A percentile compares a stretch with the other conserved stretches of the same genome.
These are phyloP conservation scores for Stagonosporopsis vannaccii DNA, from an alignment of 2,329 filamentous ascomycete genomes.

Conservation along the genomic window DNA sequence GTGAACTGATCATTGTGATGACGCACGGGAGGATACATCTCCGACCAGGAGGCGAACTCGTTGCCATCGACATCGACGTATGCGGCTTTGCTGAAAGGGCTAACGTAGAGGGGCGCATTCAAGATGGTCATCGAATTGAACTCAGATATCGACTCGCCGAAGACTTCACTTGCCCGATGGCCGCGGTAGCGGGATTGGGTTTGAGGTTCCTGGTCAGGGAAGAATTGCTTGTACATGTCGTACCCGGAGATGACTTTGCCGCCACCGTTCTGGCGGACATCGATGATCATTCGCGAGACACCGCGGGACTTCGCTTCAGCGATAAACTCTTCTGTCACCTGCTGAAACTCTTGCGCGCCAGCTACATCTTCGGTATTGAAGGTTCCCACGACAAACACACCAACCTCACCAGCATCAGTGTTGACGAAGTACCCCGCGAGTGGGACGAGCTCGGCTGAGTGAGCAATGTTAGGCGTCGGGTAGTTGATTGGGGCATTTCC, in stretches of 20 bases:
- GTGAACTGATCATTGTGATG: conserved; percentile 50
- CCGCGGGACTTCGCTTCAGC: conserved; percentile 54
- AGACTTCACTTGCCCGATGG: conserved; percentile 43
- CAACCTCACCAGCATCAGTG: conserved; percentile 51
- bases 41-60: conserved; percentile 45
- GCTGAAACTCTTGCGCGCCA: conserved; percentile 46
- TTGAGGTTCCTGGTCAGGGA: conserved; percentile 56
- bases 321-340: conserved; percentile 55
- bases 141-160: conserved; percentile 33
- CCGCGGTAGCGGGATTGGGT: conserved; percentile 58
- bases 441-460: conserved; percentile 39
- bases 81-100: conserved; percentile 47
- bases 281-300: conserved; percentile 68
- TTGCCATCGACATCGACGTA: conserved; percentile 35
- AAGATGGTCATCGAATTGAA: conserved; percentile 19
- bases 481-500: conserved; percentile 41
- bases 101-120: conserved; percentile 38
- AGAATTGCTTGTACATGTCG: conserved; percentile 62
- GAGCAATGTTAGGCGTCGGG: conserved; percentile 48
- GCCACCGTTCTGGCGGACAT: conserved; percentile 68
- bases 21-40: conserved; percentile 46
- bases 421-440: conserved; percentile 58
- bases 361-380: conserved; percentile 46
- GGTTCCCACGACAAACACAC: conserved; percentile 54
- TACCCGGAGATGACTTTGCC: conserved; percentile 55